phyloP scores from a whole-genome alignment of 129 eudicot species.

The Flaveria brownii region DNA sequence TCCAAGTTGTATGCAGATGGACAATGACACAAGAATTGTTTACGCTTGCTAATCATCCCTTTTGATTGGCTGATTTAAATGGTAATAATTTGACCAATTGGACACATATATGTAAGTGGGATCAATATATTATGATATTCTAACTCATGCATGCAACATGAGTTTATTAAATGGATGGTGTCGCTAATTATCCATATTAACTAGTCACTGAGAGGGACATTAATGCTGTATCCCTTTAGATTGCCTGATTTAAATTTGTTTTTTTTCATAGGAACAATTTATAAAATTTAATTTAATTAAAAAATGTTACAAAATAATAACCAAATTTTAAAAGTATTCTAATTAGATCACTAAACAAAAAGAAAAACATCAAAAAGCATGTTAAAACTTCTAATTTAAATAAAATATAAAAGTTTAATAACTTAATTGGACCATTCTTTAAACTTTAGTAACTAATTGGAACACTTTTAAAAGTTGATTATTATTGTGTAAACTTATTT shows the following conservation, averaged over 20 bases:
- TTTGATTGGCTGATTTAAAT: slow-evolving; percentile 27
- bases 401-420: no score
- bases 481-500: no score
- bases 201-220: background rate
- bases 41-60: slow-evolving; percentile 8
- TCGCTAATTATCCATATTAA: background rate
- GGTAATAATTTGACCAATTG: slow-evolving; percentile 21
- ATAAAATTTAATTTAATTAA: background rate
- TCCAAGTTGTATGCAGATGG: slow-evolving; percentile 24
- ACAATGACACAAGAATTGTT: slow-evolving; percentile 23
- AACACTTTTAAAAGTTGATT: no score
- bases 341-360: no score
- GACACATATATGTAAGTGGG: no score
- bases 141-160: background rate
- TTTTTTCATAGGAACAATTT: background rate
- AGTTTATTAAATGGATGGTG: slow-evolving; percentile 5
- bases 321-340: no score
- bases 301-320: no score
- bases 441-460: no score
- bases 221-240: background rate
- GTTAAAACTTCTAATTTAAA: no score
- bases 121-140: background rate
- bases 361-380: no score
- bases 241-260: background rate
- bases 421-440: no score